Conservation (phyloP, 2,329 filamentous ascomycete species). For the Niveomyces coronatus region DNA sequence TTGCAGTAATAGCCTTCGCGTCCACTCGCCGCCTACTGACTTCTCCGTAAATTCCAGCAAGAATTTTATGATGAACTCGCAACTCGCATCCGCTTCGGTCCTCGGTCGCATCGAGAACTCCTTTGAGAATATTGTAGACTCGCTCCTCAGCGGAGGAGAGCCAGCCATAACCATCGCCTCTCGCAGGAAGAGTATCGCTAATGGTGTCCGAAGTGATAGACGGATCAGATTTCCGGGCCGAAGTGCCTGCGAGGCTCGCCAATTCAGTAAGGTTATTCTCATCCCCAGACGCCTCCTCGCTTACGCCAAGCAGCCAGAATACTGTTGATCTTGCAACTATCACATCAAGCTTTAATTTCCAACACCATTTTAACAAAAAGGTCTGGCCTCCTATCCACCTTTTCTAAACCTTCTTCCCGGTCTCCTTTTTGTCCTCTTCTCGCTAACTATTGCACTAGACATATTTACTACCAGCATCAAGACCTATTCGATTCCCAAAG, state of each 20-base stretch:
- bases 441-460: conserved; percentile 37
- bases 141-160: conserved; percentile 16
- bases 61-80: neutral
- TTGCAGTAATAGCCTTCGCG: neutral
- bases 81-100: conserved; percentile 14
- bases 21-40: no score
- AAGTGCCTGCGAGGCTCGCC: conserved; percentile 35
- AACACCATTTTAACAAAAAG: conserved; percentile 51
- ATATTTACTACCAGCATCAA: conserved; percentile 70
- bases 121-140: conserved; percentile 20
- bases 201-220: conserved; percentile 8
- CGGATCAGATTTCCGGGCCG: conserved; percentile 37
- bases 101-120: conserved; percentile 27
- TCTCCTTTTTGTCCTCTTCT: no score
- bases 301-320: conserved; percentile 35
- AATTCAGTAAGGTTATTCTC: conserved; percentile 35
- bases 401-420: no score
- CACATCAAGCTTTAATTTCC: conserved; percentile 46
- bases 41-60: no score
- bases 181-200: conserved; percentile 11
- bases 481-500: conserved; percentile 59
- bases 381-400: conserved; percentile 33
- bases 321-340: conserved; percentile 47
- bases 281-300: neutral
- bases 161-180: conserved; percentile 19